Base-by-base conservation (phyloP, 306 rosid species). In the Pyrus betulifolia region DNA sequence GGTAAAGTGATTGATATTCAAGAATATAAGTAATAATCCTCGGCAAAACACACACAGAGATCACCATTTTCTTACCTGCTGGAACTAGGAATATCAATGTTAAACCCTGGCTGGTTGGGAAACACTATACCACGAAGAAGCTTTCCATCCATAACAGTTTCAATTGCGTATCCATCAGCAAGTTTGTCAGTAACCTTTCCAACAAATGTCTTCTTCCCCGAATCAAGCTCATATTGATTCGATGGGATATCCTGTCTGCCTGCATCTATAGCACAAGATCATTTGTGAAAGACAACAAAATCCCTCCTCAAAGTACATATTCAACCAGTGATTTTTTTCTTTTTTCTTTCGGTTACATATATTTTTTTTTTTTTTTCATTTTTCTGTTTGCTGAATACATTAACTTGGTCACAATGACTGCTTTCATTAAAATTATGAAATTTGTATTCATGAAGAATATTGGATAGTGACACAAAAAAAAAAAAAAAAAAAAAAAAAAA, bases 61-160 rank as follows among this genome's bases (percentile, higher is more conserved):
- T 64, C n/a, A 31, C 28, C 25, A 28, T 65, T 54, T 61, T 70
- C 86, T 76, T 79, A 91, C 99, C 99, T 83, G 82, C 77, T 81
- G 70, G 85, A 74, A 72, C 78, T 81, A 71, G 82, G 83, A 82
- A 51, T 81, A 55, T 87, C 45, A 44, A 82, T 58, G 70, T 72
- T 82, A 51, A 51, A 0, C 55, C 70, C 85, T 73, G 90, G 82
- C 76, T 85, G 86, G 90, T 82, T 88, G 76, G 87, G 55, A 82
- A 95, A 89, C 77, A 95, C 76, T 65, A 95, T 22, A 79, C 99
- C 99, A 19, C 85, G 92, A 72, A 95, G 91, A 76, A 88, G 97
- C 91, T 86, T 95, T 81, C 99, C 99, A 73, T 95, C 98, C 44
- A 95, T 88, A 67, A 87, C 82, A 64, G 99, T 92, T 89, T 95